Conservation (phyloP, 768 basidiomycete genomes). For the Brasilioporus rufonigricans region DNA sequence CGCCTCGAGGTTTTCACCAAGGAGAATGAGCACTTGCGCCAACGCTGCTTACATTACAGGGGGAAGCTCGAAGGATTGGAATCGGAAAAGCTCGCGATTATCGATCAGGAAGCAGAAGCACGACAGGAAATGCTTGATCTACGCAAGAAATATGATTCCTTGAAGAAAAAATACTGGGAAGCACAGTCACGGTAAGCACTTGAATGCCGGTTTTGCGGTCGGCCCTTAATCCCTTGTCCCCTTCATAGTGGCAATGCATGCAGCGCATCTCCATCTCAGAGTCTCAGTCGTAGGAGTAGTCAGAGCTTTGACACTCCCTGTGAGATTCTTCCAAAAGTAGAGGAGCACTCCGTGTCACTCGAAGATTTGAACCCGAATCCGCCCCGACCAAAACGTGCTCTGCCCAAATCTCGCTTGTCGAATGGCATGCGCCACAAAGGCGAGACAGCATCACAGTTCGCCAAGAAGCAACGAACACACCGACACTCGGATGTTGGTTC, state of each 20-base stretch:
- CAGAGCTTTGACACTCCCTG: conserved; percentile 10
- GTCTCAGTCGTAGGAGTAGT: conserved; percentile 3
- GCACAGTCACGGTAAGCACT: conserved; percentile 13
- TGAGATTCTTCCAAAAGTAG: conserved; percentile 21
- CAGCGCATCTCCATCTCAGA: conserved; percentile 1
- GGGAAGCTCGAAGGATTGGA: conserved; percentile 32
- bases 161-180: conserved; percentile 28
- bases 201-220: background rate
- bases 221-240: background rate
- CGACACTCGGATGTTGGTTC: conserved; percentile 18
- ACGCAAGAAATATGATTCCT: conserved; percentile 30
- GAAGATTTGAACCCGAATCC: conserved; percentile 4
- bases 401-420: conserved; percentile 24
- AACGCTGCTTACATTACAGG: conserved; percentile 42
- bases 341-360: conserved; percentile 19
- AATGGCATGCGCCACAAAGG: conserved; percentile 1
- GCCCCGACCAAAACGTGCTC: conserved; percentile 27
- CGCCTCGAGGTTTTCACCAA: conserved; percentile 38
- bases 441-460: background rate
- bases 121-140: conserved; percentile 41
- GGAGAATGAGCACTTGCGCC: conserved; percentile 44
- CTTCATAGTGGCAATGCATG: conserved; percentile 5
- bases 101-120: conserved; percentile 34
- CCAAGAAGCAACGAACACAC: conserved; percentile 27
- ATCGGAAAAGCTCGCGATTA: conserved; percentile 28